Conservation (phyloP, 2,329 filamentous ascomycete genomes). For the Penicillium griseofulvum region DNA sequence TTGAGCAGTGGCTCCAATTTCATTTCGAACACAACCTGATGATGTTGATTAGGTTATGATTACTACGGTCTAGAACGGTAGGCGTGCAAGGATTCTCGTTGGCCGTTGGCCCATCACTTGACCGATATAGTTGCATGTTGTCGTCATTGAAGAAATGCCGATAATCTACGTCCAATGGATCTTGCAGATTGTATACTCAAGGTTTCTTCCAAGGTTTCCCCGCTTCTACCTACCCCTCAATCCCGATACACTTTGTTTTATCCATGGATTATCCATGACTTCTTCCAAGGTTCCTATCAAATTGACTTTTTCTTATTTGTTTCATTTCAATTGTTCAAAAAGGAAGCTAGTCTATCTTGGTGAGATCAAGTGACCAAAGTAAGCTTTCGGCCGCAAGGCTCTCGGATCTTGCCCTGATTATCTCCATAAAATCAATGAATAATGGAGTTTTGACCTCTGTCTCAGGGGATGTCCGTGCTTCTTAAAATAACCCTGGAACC, state of each 20-base stretch:
- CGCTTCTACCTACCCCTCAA: constrained; percentile 1
- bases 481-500: not conserved
- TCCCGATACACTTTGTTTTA: not conserved
- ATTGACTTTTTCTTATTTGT: not conserved
- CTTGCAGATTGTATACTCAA: not conserved
- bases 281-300: not conserved
- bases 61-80: not conserved
- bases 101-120: constrained; percentile 2
- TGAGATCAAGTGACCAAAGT: constrained; percentile 5
- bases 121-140: not conserved
- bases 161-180: constrained; percentile 2
- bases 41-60: not conserved
- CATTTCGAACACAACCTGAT: not conserved
- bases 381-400: constrained; percentile 1
- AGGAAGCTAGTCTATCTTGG: not conserved
- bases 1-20: not conserved
- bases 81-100: not conserved
- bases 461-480: not conserved
- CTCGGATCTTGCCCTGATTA: constrained; percentile 1
- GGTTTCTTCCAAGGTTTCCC: not conserved
- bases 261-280: not conserved
- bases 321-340: not conserved
- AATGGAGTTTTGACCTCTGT: not conserved
- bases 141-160: constrained; percentile 3
- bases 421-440: not conserved